Evolutionary conservation across 176 grass and related monocot genomes (phyloP).

Genomic region (Triticum dicoccoides): DNA sequence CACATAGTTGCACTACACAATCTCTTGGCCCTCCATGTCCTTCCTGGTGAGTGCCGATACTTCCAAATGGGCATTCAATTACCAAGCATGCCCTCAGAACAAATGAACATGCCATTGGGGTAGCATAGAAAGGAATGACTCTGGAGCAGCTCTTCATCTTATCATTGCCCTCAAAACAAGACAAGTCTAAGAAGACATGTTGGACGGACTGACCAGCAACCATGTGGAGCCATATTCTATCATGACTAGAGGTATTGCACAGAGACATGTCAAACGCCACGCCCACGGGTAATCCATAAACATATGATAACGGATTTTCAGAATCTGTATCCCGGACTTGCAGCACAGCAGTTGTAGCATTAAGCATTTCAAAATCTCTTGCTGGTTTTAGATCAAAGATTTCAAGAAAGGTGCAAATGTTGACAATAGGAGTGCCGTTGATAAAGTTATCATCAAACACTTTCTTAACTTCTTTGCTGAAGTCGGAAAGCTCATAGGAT

Average conservation of each 20-base stretch:
- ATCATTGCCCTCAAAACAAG: slow-evolving; percentile 52
- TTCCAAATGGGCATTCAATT: slow-evolving; percentile 60
- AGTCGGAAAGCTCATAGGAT: slow-evolving; percentile 50
- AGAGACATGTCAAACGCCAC: slow-evolving; percentile 66
- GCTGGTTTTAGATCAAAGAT: slow-evolving; percentile 48
- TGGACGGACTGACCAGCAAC: slow-evolving; percentile 43
- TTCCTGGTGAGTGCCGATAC: slow-evolving; percentile 25
- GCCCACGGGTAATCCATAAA: slow-evolving; percentile 74
- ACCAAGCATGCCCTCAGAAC: slow-evolving; percentile 57
- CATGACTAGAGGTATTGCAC: slow-evolving; percentile 41
- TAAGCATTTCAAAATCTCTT: slow-evolving; percentile 49
- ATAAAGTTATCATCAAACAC: slow-evolving; percentile 24
- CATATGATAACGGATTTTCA: slow-evolving; percentile 51
- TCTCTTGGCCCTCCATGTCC: slow-evolving; percentile 41
- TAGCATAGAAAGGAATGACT: slow-evolving; percentile 59
- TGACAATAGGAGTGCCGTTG: neutral
- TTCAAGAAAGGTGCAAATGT: slow-evolving; percentile 47
- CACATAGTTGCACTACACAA: slow-evolving; percentile 50
- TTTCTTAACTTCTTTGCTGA: slow-evolving; percentile 66
- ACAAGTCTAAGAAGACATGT: slow-evolving; percentile 60
- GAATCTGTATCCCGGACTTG: slow-evolving; percentile 52
- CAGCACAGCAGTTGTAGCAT: slow-evolving; percentile 56
- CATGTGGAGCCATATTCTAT: slow-evolving; percentile 80
- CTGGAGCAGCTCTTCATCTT: slow-evolving; percentile 46
- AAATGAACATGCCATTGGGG: slow-evolving; percentile 66